phyloP scores from a whole-genome alignment of 441 rosid species.

The Syzygium syzygioides region DNA sequence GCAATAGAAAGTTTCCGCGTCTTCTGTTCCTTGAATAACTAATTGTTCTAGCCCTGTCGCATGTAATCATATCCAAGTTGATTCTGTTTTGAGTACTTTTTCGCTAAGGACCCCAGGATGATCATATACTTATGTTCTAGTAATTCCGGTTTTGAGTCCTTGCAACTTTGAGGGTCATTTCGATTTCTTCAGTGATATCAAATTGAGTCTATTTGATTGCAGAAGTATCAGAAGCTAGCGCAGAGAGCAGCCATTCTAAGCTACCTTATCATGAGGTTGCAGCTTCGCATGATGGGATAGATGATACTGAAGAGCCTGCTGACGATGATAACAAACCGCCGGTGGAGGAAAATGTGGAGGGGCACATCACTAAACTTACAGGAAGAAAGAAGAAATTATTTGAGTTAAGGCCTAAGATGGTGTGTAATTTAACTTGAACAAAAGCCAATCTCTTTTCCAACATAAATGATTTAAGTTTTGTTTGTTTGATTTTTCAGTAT shows the following conservation, averaged over 20 bases:
- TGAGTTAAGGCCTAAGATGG: slow-evolving; percentile 88
- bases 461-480: background rate
- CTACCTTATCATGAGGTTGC: slow-evolving; percentile 19
- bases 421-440: slow-evolving; percentile 9
- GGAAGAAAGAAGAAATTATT: slow-evolving; percentile 77
- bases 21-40: background rate
- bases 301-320: background rate
- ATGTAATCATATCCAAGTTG: no score
- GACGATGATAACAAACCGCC: slow-evolving; percentile 28
- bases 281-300: slow-evolving; percentile 24
- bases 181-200: background rate
- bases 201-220: background rate
- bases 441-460: background rate
- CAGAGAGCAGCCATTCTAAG: slow-evolving; percentile 15
- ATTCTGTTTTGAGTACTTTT: background rate
- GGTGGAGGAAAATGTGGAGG: slow-evolving; percentile 34
- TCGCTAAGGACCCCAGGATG: background rate
- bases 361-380: slow-evolving; percentile 58
- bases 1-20: background rate
- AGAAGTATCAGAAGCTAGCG: slow-evolving; percentile 16
- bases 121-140: background rate
- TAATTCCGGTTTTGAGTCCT: background rate
- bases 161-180: background rate
- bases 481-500: no score
- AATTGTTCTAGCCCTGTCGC: background rate